Base-by-base conservation (phyloP, 2,329 filamentous ascomycete genomes). In the Colletotrichum tabaci region DNA sequence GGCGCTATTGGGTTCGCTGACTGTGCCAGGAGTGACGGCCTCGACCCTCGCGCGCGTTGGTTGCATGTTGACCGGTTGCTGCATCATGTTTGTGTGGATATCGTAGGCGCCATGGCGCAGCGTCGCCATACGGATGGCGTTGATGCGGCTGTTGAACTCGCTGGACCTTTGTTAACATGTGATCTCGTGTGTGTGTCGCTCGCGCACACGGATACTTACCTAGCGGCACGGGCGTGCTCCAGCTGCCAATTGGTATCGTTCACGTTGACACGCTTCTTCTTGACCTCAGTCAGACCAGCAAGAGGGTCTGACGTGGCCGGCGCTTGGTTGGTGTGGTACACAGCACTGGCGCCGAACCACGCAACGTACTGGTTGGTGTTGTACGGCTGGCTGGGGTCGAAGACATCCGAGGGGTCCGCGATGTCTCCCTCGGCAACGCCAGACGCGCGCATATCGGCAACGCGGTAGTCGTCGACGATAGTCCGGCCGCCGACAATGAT, bases 341-440 rank as follows among this genome's bases (percentile, higher is more conserved):
- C 96, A 49, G 94, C 92, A 80, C 96, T 98, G 58, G 96, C 96
- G 61, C 96, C 96, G 80, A 98, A 95, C 96, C 96, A 99, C 38
- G 96, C 96, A 38, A 99, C 96, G 79, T 98, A 99, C 81, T 98
- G 95, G 79, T 99, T 99, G 84, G 96, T 95, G 86, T 99, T 98
- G 87, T 99, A 99, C n/a, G 91, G 87, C 79, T 97, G 93, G 49
- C 92, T 93, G 10, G 89, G 88, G 35, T 95, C 89, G 52, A 95
- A 88, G 72, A 87, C 88, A 81, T 99, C 96, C 72, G 95, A 92
- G 0, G 96, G 96, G 78, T 98, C 96, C 21, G 95, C 96, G 30
- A 98, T 80, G 79, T 97, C 94, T 74, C 96, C 96, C 80, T 98
- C 96, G 2, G 94, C 88, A 35, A 91, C 91, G 26, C 95, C 96